A percentile compares a stretch with the other conserved stretches of the same genome.
Evolutionary conservation across 805 yeast species (phyloP).

Genomic region (Pichia membranifaciens): DNA sequence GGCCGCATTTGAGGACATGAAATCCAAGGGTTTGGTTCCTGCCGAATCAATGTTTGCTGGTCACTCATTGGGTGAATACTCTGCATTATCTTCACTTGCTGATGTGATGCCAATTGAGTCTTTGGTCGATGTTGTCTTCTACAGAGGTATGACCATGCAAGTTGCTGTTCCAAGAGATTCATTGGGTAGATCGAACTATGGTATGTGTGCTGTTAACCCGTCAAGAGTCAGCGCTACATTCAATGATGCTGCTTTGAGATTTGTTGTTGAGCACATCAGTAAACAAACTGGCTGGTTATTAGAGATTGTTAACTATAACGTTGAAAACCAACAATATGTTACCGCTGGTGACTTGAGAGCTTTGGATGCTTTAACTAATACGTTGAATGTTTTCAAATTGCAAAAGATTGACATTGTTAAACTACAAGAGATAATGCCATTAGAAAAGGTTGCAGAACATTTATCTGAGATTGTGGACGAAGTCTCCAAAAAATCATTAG

Average conservation of each 20-base stretch:
- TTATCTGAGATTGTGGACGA: slow-evolving; percentile 83
- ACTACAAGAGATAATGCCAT: slow-evolving; percentile 71
- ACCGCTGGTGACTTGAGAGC: slow-evolving; percentile 98
- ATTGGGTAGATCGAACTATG: slow-evolving; percentile 93
- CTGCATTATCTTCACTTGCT: slow-evolving; percentile 94
- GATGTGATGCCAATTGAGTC: slow-evolving; percentile 99
- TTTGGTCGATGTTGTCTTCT: slow-evolving; percentile 94
- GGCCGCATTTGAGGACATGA: slow-evolving; percentile 97
- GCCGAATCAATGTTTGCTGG: slow-evolving; percentile 95
- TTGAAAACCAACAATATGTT: slow-evolving; percentile 96
- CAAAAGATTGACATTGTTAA: slow-evolving; percentile 92
- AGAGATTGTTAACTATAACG: slow-evolving; percentile 97
- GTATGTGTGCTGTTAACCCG: slow-evolving; percentile 99
- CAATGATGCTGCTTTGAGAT: slow-evolving; percentile 87
- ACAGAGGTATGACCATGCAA: slow-evolving; percentile 99
- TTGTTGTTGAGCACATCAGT: slow-evolving; percentile 85
- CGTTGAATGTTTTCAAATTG: slow-evolving; percentile 84
- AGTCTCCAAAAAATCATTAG: slow-evolving; percentile 71
- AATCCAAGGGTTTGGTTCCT: slow-evolving; percentile 91
- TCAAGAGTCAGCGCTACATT: slow-evolving; percentile 84
- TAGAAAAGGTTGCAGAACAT: slow-evolving; percentile 86
- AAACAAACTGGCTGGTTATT: slow-evolving; percentile 85
- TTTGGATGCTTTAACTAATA: slow-evolving; percentile 87
- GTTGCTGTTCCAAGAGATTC: slow-evolving; percentile 99
- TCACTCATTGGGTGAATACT: slow-evolving; percentile 98